A percentile compares a stretch with the other conserved stretches of the same genome.
These are phyloP conservation scores for Globisporangium paroecandrum DNA, from an alignment of 352 stramenopile species.

Conservation along the genomic window DNA sequence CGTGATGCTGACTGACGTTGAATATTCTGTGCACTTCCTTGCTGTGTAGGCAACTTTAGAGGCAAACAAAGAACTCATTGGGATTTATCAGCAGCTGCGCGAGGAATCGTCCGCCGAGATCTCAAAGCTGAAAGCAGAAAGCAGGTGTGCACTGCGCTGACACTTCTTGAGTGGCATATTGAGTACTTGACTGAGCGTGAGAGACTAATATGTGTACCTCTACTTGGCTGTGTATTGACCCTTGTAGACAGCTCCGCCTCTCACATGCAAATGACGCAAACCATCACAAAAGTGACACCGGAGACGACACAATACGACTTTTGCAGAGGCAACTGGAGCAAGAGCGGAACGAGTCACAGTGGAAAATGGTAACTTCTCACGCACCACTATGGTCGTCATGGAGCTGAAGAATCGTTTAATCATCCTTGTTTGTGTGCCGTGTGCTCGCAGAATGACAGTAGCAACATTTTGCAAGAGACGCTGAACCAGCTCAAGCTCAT, in stretches of 20 bases:
- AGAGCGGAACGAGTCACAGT: conserved; percentile 33
- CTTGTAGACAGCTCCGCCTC: conserved; percentile 9
- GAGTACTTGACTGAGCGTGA: neutral
- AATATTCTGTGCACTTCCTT: neutral
- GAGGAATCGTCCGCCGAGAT: conserved; percentile 55
- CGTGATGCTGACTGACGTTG: neutral
- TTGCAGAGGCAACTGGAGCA: conserved; percentile 24
- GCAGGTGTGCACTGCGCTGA: conserved; percentile 36
- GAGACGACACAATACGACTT: conserved; percentile 3
- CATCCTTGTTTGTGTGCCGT: neutral
- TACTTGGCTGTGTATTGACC: neutral
- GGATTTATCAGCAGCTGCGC: conserved; percentile 64
- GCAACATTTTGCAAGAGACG: conserved; percentile 45
- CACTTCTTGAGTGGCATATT: neutral
- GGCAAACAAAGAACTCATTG: conserved; percentile 76
- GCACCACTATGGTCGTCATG: too few relatives aligned
- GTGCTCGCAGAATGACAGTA: conserved; percentile 44
- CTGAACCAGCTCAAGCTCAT: conserved; percentile 54
- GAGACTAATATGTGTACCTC: neutral
- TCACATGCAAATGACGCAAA: neutral
- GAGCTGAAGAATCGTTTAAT: neutral
- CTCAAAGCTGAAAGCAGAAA: conserved; percentile 40
- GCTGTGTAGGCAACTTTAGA: conserved; percentile 43
- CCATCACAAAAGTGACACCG: neutral
- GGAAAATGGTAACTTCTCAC: conserved; percentile 30